Percentiles rank a stretch among this genome's conserved stretches.
These are phyloP conservation scores for Aristolochia californica DNA, from an alignment of 164 flowering plant genomes.

Conservation along the genomic window DNA sequence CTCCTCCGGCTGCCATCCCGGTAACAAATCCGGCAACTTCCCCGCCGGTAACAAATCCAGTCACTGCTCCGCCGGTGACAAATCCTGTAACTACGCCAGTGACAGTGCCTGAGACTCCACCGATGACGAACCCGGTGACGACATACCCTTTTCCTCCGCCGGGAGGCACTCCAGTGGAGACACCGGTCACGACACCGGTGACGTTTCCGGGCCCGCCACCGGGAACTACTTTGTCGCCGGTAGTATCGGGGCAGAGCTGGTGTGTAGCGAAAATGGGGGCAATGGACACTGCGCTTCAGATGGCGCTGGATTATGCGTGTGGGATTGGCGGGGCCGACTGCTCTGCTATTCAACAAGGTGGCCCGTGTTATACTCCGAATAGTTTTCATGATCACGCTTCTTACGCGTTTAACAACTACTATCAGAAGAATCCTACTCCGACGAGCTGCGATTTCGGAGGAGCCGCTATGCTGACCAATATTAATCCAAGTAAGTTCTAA, in stretches of 20 bases:
- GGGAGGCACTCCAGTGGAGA: conserved; percentile 21
- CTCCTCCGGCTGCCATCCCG: conserved; percentile 17
- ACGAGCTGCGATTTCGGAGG: conserved; percentile 91
- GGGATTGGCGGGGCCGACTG: conserved; percentile 86
- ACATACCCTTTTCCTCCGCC: conserved; percentile 28
- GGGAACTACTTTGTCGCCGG: conserved; percentile 29
- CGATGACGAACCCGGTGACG: conserved; percentile 39
- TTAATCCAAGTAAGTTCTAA: conserved; percentile 68
- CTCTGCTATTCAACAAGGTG: conserved; percentile 61
- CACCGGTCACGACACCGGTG: conserved; percentile 23
- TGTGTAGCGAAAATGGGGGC: conserved; percentile 73
- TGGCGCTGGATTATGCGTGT: conserved; percentile 89
- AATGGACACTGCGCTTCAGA: conserved; percentile 42
- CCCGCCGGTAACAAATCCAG: conserved; percentile 2
- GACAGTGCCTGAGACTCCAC: conserved; percentile 5
- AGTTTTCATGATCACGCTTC: conserved; percentile 79
- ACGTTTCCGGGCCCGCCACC: conserved; percentile 35
- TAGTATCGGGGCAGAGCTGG: conserved; percentile 69
- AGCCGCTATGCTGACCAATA: conserved; percentile 39
- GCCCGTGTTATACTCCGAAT: conserved; percentile 67
- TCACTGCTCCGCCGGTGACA: conserved; percentile 7
- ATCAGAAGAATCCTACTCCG: conserved; percentile 61
- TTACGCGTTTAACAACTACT: conserved; percentile 85
- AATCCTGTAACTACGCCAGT: conserved; percentile 6
- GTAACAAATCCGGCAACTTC: conserved; percentile 7